Base-by-base conservation (phyloP, 2,329 filamentous ascomycete genomes). In the Neonectria coccinea region DNA sequence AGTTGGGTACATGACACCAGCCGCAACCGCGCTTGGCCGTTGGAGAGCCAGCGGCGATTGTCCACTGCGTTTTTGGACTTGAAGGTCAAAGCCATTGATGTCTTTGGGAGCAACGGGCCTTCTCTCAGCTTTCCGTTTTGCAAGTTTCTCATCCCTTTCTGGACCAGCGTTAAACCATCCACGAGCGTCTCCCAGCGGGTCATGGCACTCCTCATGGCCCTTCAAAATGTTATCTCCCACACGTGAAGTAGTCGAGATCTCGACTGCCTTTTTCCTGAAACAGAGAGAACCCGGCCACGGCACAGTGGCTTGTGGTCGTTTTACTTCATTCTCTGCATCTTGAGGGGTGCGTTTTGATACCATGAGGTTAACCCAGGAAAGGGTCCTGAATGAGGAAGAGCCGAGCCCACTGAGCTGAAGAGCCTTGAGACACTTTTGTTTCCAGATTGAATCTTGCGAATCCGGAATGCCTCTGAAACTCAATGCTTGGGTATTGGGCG, bases 1-100 rank as follows among this genome's bases (percentile, higher is more conserved):
- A 6, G 91, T 93, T 9, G 89, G 90, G 74, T 93, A 92, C 78
- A 92, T 88, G 2, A 86, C 84, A 45, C 86, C 85, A 25, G 81
- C 78, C 6, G 80, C 77, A 12, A 79, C 75, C 7, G 79, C 83
- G 67, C 82, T 85, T 41, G 84, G 78, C 70, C 86, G 81, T 66
- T 86, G 82, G 7, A 86, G 70, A 16, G 81, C 79, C 20, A 85
- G 69, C 7, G 87, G 85, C 8, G 88, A 88, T 54, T 86, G 81
- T 1, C 82, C 85, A 66, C 81, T 86, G 25, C 83, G 70, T 56
- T 69, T 77, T 76, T 79, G 62, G 76, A 80, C 25, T 77, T 78
- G 70, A 78, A 83, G 76, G 73, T 68, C 86, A 79, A 53, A 76
- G 73, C 41, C 82, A 75, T 71, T 78, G 39, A 79, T 75, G 20